phyloP scores from a whole-genome alignment of 768 basidiomycete species.

The Lyophyllum decastes region DNA sequence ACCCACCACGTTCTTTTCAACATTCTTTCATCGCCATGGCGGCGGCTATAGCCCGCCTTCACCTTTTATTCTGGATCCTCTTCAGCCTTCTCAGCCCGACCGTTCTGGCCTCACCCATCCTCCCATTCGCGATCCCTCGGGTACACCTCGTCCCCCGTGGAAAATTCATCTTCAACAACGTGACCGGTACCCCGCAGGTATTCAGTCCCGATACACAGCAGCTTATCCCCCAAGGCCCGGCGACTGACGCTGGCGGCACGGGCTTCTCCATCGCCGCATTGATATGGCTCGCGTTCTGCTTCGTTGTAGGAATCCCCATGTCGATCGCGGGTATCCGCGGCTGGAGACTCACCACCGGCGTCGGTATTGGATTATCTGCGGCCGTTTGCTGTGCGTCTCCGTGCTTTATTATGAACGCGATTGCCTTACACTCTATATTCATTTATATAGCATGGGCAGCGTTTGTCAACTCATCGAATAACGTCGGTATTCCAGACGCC shows the following conservation, averaged over 20 bases:
- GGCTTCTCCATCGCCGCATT: slow-evolving; percentile 48
- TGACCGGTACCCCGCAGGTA: slow-evolving; percentile 41
- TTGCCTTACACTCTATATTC: slow-evolving; percentile 2
- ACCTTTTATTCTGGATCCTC: slow-evolving; percentile 11
- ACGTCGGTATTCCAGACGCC: slow-evolving; percentile 51
- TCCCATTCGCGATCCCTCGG: not conserved
- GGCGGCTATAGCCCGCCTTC: slow-evolving; percentile 13
- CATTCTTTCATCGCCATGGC: slow-evolving; percentile 7
- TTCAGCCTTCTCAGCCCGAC: slow-evolving; percentile 5
- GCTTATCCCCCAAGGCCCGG: slow-evolving; percentile 52
- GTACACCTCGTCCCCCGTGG: slow-evolving; percentile 11
- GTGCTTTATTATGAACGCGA: not conserved
- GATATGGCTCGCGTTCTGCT: slow-evolving; percentile 59
- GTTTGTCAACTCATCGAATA: slow-evolving; percentile 54
- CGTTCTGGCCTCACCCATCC: slow-evolving; percentile 3
- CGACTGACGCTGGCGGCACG: slow-evolving; percentile 58
- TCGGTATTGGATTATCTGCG: slow-evolving; percentile 51
- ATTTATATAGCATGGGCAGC: slow-evolving; percentile 57
- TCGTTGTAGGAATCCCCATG: slow-evolving; percentile 54
- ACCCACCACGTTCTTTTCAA: slow-evolving; percentile 18
- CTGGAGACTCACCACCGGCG: slow-evolving; percentile 56
- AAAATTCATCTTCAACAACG: slow-evolving; percentile 25
- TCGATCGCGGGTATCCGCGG: slow-evolving; percentile 57
- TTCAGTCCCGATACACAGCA: slow-evolving; percentile 45
- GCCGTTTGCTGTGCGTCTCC: slow-evolving; percentile 43